Evolutionary conservation across 129 eudicot genomes (phyloP), one percentile per base, ranked within the genome.

Genomic region (Artemisia argyi): DNA sequence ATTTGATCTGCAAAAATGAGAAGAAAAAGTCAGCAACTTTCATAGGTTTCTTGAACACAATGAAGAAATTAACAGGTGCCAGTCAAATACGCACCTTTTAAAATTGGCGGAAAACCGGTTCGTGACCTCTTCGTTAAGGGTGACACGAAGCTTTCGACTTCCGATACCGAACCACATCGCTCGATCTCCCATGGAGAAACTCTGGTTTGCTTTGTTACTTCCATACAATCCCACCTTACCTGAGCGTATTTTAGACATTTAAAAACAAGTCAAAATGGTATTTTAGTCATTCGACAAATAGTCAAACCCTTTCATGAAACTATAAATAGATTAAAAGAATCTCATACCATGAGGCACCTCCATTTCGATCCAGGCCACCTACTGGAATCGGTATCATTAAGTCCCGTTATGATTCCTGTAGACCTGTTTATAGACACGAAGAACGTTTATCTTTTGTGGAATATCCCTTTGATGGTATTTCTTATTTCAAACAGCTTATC

Each of bases 151-250:
- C 42, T 73, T 81, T 85, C 79, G 35, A 81, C 48, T 62, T 87
- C 86, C 3, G 99, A 80, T 68, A 80, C 73, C 10, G 85, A 75
- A 73, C 96, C 89, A 22, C 82, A 76, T 73, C 84, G 94, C 75
- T 95, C 97, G 62, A 95, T 88, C 73, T 95, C 99, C 99, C 99
- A 95, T 11, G 99, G 99, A 51, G 97, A 95, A 48, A 95, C 97
- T 80, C 99, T 73, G 67, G 74, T 86, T 26, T 79, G 88, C 48
- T 81, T 82, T 20, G 78, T 69, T 30, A 62, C 71, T 64, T 85
- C 97, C 75, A 79, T 68, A 74, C 83, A 81, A 66, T 95, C 97
- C 97, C 99, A 95, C 73, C 97, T 79, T 13, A 95, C 99, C 99
- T 94, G 86, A 70, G 77, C 20, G 61, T 30, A 39, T 30, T 60